Evolutionary conservation across 768 basidiomycete genomes (phyloP), one percentile per base, ranked within the genome.

Genomic region (Leucocoprinus sp.): DNA sequence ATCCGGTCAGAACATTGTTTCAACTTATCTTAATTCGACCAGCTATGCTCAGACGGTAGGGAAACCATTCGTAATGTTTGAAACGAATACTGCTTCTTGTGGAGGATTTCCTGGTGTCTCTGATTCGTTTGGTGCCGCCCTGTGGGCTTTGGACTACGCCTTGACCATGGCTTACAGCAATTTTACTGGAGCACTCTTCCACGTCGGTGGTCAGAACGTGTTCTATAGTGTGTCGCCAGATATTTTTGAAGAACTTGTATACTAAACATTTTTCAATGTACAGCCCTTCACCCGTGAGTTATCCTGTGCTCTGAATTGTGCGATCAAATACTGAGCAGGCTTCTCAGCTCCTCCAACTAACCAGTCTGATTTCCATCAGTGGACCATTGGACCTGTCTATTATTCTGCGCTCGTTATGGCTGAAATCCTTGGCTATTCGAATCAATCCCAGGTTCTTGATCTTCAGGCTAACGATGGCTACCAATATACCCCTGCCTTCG

Each of bases 381-480:
- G 85, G 86, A 84, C 83, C 0, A 67, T 88, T 37, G 84, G 84
- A 0, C 77, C 86, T 0, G 67, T 82, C 40, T 89, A 85, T 64
- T 91, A 90, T 60, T 72, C 85, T 0, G 72, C 81, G 2, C 66
- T 93, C 5, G 71, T 77, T 50, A 65, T 82, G 48, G 80, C 85
- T 2, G 88, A 91, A 59, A 69, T 71, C 2, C 64, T 90, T 18
- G 84, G 84, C 15, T 61, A 72, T 14, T 72, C 75, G 7, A 81
- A 82, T 58, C 59, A 54, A 0, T 73, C 80, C 0, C 83, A 77
- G 50, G 70, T 90, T 8, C 56, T 84, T 19, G 87, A 91, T 57
- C 67, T 91, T 24, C 57, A 60, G 18, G 68, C 71, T 21, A 78
- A 78, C 54, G 54, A 50, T 37, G 71, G 64, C 9, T 76, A 74